phyloP scores from a whole-genome alignment of 140 eudicot genomes.

The Stevia rebaudiana region DNA sequence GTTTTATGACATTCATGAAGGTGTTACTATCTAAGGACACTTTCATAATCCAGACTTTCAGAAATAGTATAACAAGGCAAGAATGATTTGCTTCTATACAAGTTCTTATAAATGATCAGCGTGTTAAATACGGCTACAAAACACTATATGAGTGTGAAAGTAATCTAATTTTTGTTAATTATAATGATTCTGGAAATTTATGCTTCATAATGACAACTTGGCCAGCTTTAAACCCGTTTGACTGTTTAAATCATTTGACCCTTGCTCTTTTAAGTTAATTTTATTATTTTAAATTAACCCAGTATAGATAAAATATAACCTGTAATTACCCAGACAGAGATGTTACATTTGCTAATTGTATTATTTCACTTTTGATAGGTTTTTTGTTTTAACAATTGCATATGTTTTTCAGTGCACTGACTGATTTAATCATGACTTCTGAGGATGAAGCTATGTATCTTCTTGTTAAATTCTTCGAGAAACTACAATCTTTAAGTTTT shows the following conservation, averaged over 20 bases:
- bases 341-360: too few relatives aligned
- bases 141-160: not conserved
- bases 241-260: not conserved
- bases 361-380: not conserved
- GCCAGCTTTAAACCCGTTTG: not conserved
- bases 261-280: not conserved
- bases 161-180: not conserved
- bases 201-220: conserved; percentile 3
- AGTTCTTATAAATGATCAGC: not conserved
- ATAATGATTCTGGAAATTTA: not conserved
- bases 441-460: conserved; percentile 59
- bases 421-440: conserved; percentile 36
- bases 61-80: conserved; percentile 49
- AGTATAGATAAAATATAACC: not conserved
- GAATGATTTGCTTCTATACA: not conserved
- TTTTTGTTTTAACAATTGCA: conserved; percentile 1
- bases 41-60: conserved; percentile 43
- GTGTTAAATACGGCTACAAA: not conserved
- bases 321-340: too few relatives aligned
- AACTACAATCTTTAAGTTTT: conserved; percentile 30
- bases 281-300: not conserved
- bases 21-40: conserved; percentile 54
- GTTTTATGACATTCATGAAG: conserved; percentile 58
- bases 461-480: conserved; percentile 52
- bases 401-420: conserved; percentile 55